Base-by-base conservation (phyloP, 192 early-diverging fungal species). In the Backusella parvicylindrica region DNA sequence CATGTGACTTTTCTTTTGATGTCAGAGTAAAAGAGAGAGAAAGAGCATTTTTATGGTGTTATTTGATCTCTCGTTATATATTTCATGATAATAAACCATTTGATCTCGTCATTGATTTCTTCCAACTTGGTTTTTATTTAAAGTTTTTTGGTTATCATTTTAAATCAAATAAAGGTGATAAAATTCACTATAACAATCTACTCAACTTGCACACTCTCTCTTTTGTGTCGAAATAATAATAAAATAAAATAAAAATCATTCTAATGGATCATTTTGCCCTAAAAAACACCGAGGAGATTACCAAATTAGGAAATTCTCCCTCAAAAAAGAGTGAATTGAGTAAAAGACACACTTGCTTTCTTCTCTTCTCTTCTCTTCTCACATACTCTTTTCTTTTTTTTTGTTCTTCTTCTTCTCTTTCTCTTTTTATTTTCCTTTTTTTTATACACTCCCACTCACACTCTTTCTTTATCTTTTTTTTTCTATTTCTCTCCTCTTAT, bases 231-330 rank as follows among this genome's bases (percentile, higher is more conserved):
- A 60, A 60, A 28, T 23, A 47, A 28, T 23, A n/a, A n/a, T n/a
- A n/a, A n/a, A n/a, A n/a, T n/a, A 21, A 21, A 53, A 53, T 21
- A 28, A 60, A 4, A 28, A 28, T 2, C 21, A 60, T 60, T 28
- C 53, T 60, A 28, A 60, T 60, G 23, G 23, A 56, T 56, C 23
- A 50, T 21, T 28, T 60, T 26, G 21, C 12, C 38, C 40, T 30
- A 28, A 43, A 67, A 70, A 70, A 43, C 33, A 35, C 68, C 68
- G 68, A 70, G 68, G 37, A 70, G 64, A 28, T 70, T 70, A 70
- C 68, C 40, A 70, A 38, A 70, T 40, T 30, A 70, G 68, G 68
- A 47, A 70, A 70, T 21, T 33, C 6, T 31, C 64, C 64, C 64
- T 66, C 28, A 66, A 31, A 66, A 64, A 60, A 60, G 53, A 60